These are phyloP conservation scores for Paraleonurus japonicus DNA, from an alignment of 257 asterid species.

Conservation along the genomic window DNA sequence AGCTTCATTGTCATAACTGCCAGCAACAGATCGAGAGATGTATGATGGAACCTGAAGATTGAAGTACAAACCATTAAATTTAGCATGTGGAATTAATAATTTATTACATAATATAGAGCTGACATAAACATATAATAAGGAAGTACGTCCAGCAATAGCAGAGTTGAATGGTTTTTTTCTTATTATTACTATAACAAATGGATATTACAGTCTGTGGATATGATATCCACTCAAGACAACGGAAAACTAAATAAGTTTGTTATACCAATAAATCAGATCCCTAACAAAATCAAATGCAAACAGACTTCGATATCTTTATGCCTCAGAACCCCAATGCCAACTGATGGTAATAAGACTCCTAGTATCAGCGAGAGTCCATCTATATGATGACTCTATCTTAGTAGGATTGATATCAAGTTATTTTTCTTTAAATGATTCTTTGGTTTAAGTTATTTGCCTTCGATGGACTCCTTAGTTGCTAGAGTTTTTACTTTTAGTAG, in stretches of 20 bases:
- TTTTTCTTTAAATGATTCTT: not conserved
- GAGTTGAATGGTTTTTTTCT: not conserved
- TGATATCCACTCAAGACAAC: not conserved
- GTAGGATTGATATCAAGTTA: not conserved
- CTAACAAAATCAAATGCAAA: not conserved
- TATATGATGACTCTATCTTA: not conserved
- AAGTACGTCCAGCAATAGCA: not conserved
- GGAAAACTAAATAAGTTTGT: not conserved
- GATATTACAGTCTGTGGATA: not conserved
- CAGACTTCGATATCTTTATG: not conserved
- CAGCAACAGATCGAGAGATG: slow-evolving; percentile 99
- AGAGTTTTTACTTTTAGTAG: no score
- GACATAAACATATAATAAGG: not conserved
- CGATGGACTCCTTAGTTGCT: no score
- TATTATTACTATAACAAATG: not conserved
- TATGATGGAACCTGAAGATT: slow-evolving; percentile 90
- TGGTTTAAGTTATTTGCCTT: not conserved
- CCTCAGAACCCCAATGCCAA: not conserved
- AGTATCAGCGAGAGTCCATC: not conserved
- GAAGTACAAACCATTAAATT: slow-evolving; percentile 12
- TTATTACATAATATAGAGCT: not conserved
- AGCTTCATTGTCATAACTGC: slow-evolving; percentile 99
- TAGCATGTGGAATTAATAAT: not conserved
- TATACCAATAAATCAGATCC: not conserved
- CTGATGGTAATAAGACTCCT: not conserved